These are phyloP conservation scores for Aspergillus aculeatus DNA, from an alignment of 2,329 filamentous ascomycete genomes.

Conservation along the genomic window DNA sequence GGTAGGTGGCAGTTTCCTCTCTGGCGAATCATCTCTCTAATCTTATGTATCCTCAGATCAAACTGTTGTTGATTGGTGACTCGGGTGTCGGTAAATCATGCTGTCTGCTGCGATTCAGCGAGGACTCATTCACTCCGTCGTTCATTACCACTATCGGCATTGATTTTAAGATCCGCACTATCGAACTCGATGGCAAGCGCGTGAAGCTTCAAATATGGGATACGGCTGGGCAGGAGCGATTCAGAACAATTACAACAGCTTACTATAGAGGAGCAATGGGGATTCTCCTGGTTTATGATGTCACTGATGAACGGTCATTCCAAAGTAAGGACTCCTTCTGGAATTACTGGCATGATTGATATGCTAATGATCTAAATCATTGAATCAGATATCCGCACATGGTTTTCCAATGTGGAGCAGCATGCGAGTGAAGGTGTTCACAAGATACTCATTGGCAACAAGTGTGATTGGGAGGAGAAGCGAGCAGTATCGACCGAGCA, in stretches of 20 bases:
- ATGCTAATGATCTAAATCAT: constrained; percentile 16
- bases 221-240: constrained; percentile 95
- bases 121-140: constrained; percentile 94
- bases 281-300: constrained; percentile 95
- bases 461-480: constrained; percentile 99
- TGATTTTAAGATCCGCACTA: constrained; percentile 99
- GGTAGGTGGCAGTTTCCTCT: constrained; percentile 56
- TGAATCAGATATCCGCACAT: constrained; percentile 85
- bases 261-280: constrained; percentile 99
- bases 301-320: constrained; percentile 93
- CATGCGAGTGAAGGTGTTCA: constrained; percentile 98
- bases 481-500: constrained; percentile 89
- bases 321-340: constrained; percentile 66
- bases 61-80: constrained; percentile 93
- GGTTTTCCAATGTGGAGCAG: constrained; percentile 98
- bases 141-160: constrained; percentile 99
- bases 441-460: constrained; percentile 99
- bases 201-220: constrained; percentile 99
- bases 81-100: constrained; percentile 96
- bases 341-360: background rate
- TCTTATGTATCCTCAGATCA: constrained; percentile 65
- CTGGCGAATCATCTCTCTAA: constrained; percentile 17
- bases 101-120: constrained; percentile 93
- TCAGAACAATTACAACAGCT: constrained; percentile 97
- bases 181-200: constrained; percentile 96